These are phyloP conservation scores for Colletotrichum scovillei DNA, from an alignment of 2,329 filamentous ascomycete genomes.

Conservation along the genomic window DNA sequence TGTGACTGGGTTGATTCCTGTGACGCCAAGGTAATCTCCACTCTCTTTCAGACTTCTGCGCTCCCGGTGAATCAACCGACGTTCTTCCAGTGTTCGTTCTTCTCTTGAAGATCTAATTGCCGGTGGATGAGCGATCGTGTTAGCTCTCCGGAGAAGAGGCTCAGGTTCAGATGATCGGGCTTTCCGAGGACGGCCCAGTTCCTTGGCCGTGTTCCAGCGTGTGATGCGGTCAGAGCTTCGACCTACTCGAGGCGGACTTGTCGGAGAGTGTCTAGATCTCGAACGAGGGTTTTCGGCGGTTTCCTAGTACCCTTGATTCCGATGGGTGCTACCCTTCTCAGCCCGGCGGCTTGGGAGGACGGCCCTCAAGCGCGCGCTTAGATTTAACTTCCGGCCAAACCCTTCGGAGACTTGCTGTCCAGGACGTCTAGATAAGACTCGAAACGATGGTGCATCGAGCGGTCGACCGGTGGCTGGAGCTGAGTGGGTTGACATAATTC, in stretches of 20 bases:
- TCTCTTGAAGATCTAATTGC: background rate
- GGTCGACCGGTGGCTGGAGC: slow-evolving; percentile 3
- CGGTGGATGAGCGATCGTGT: background rate
- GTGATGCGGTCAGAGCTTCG: slow-evolving; percentile 45
- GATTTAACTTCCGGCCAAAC: slow-evolving; percentile 39
- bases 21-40: slow-evolving; percentile 69
- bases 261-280: slow-evolving; percentile 4
- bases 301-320: slow-evolving; percentile 46
- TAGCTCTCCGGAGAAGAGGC: background rate
- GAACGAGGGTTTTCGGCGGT: slow-evolving; percentile 33
- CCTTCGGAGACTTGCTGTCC: background rate
- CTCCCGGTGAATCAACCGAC: slow-evolving; percentile 43
- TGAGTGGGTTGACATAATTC: slow-evolving; percentile 19
- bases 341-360: slow-evolving; percentile 61
- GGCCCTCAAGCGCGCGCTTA: slow-evolving; percentile 55
- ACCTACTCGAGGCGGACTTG: background rate
- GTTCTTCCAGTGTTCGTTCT: slow-evolving; percentile 17
- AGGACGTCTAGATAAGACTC: background rate
- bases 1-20: slow-evolving; percentile 68
- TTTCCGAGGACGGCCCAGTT: slow-evolving; percentile 34
- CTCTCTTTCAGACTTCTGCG: slow-evolving; percentile 62
- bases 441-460: slow-evolving; percentile 14
- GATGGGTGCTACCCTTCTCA: slow-evolving; percentile 62
- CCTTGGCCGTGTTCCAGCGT: slow-evolving; percentile 50
- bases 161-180: background rate